Evolutionary conservation across 1,284 basidiomycete species (phyloP).

Genomic region (Boletellus sp.): DNA sequence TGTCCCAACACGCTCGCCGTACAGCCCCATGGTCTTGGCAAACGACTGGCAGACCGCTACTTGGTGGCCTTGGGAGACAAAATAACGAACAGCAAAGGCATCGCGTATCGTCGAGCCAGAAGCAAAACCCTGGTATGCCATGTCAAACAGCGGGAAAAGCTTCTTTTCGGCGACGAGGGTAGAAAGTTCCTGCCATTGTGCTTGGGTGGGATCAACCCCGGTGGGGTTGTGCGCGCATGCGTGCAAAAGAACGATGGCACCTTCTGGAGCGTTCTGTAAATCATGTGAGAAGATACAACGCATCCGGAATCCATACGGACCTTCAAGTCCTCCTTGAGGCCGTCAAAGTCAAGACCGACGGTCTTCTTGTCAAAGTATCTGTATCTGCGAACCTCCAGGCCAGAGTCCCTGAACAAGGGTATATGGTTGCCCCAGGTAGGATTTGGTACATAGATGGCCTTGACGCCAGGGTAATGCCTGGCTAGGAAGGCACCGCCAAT

Average conservation of each 20-base stretch:
- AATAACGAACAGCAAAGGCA: conserved; percentile 93
- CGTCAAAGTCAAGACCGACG: conserved; percentile 90
- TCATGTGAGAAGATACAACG: conserved; percentile 1
- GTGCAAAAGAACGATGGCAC: conserved; percentile 82
- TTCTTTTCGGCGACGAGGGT: conserved; percentile 84
- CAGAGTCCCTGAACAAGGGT: conserved; percentile 84
- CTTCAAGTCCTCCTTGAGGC: conserved; percentile 84
- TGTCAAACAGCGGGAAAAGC: conserved; percentile 93
- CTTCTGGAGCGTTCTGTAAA: conserved; percentile 67
- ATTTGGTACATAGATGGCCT: conserved; percentile 88
- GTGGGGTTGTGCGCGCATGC: conserved; percentile 99
- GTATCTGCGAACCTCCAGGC: conserved; percentile 90
- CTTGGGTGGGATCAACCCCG: conserved; percentile 91
- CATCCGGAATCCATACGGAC: conserved; percentile 38
- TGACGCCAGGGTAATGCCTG: conserved; percentile 85
- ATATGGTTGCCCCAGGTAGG: conserved; percentile 99
- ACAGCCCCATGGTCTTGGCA: conserved; percentile 99
- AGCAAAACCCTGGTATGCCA: conserved; percentile 97
- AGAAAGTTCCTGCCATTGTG: conserved; percentile 92
- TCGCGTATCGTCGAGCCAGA: conserved; percentile 87
- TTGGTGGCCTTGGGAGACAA: conserved; percentile 86
- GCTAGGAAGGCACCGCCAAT: conserved; percentile 94
- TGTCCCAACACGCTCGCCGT: conserved; percentile 95
- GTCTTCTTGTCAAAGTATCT: conserved; percentile 95
- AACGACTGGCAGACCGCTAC: conserved; percentile 90